Conservation (phyloP, 345 rosid species). For the Eucalyptus sp. region DNA sequence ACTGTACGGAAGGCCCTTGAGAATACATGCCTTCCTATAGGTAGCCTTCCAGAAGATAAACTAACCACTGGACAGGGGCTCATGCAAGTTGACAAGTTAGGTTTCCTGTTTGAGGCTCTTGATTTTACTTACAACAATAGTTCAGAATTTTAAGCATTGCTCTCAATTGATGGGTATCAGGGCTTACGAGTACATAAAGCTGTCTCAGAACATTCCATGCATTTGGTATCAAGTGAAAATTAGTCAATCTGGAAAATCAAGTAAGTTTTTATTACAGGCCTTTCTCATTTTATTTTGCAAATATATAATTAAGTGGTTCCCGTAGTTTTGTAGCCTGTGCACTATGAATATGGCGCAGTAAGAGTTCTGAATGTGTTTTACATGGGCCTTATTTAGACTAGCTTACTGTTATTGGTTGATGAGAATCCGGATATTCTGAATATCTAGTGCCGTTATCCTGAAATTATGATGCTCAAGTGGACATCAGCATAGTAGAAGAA, state of each 20-base stretch:
- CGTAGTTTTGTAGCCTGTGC: background rate
- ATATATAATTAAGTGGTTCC: background rate
- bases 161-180: constrained; percentile 22
- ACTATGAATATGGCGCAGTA: background rate
- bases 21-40: constrained; percentile 69
- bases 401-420: background rate
- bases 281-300: background rate
- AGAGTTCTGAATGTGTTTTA: background rate
- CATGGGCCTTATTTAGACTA: background rate
- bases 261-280: constrained; percentile 26
- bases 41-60: constrained; percentile 71
- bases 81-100: constrained; percentile 92
- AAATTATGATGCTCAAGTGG: background rate
- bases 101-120: background rate
- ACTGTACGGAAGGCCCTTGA: constrained; percentile 83
- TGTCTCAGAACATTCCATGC: constrained; percentile 38
- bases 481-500: background rate
- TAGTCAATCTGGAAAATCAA: constrained; percentile 65
- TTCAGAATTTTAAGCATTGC: background rate
- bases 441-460: background rate
- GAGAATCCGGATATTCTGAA: background rate
- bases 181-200: constrained; percentile 69
- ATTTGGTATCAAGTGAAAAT: constrained; percentile 68
- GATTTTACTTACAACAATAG: background rate
- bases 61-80: constrained; percentile 93